Evolutionary conservation across 257 asterid species (phyloP).

Genomic region (Gentiana straminea): DNA sequence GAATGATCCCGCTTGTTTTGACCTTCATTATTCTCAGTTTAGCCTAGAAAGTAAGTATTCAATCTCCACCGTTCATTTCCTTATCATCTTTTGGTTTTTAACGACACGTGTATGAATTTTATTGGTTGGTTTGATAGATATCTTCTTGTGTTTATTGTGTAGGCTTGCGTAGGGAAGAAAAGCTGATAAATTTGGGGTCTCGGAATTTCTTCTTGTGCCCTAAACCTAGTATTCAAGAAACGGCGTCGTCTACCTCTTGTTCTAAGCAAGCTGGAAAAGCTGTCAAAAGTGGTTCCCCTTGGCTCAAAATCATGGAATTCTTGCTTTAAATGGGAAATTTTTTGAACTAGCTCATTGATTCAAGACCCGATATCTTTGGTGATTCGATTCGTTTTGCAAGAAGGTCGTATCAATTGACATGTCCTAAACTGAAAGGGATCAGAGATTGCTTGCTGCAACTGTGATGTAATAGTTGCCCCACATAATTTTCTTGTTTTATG

Average conservation of each 20-base stretch:
- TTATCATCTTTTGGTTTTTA: background rate
- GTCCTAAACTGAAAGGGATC: too few species aligned
- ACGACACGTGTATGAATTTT: background rate
- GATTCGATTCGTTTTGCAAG: too few species aligned
- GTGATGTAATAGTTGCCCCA: too few species aligned
- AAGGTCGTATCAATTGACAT: too few species aligned
- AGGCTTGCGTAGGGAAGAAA: conserved; percentile 67
- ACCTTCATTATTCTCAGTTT: conserved; percentile 88
- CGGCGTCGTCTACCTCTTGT: conserved; percentile 30
- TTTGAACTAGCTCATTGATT: background rate
- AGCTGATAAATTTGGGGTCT: conserved; percentile 55
- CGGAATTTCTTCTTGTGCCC: conserved; percentile 72
- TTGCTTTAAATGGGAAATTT: conserved; percentile 20
- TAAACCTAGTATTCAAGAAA: conserved; percentile 10
- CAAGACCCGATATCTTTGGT: conserved; percentile 1
- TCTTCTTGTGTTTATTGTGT: background rate
- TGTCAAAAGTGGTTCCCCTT: conserved; percentile 20
- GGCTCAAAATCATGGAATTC: conserved; percentile 64
- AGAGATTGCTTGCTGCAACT: too few species aligned
- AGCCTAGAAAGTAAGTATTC: conserved; percentile 62
- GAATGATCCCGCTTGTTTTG: conserved; percentile 30
- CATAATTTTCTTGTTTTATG: too few species aligned
- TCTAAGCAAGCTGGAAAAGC: conserved; percentile 43
- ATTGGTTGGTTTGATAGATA: background rate
- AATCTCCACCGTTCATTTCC: conserved; percentile 10